Conservation (phyloP, 2,329 filamentous ascomycete species). For the Botrytis fragariae region DNA sequence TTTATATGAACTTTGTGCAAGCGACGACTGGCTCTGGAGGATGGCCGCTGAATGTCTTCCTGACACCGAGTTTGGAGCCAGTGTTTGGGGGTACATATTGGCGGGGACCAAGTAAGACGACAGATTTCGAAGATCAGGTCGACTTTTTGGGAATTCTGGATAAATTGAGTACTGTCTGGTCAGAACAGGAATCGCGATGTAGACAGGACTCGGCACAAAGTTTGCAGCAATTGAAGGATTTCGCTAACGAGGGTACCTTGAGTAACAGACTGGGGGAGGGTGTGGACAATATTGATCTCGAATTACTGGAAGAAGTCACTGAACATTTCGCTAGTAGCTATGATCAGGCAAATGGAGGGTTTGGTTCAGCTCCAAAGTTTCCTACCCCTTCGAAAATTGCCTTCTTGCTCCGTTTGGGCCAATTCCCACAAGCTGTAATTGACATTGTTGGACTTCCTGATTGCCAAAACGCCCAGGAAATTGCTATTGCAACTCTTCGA, state of each 20-base stretch:
- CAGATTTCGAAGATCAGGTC: conserved; percentile 54
- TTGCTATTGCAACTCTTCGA: conserved; percentile 77
- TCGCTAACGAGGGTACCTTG: conserved; percentile 82
- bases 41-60: conserved; percentile 95
- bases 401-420: conserved; percentile 73
- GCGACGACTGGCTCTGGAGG: conserved; percentile 86
- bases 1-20: conserved; percentile 98
- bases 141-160: conserved; percentile 80
- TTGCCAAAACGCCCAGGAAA: conserved; percentile 68
- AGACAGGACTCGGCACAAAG: conserved; percentile 81
- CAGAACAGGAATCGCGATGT: conserved; percentile 78
- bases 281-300: conserved; percentile 77
- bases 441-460: conserved; percentile 87
- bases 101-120: conserved; percentile 54
- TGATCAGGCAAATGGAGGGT: conserved; percentile 76
- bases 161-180: conserved; percentile 75
- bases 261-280: conserved; percentile 43
- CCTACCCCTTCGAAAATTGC: conserved; percentile 81
- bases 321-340: conserved; percentile 77
- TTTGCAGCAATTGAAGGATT: conserved; percentile 75
- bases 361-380: conserved; percentile 80
- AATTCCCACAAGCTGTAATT: conserved; percentile 68
- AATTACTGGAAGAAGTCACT: conserved; percentile 87
- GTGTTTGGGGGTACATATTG: conserved; percentile 97
- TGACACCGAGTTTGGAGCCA: conserved; percentile 88